A percentile compares a stretch with the other conserved stretches of the same genome.
phyloP scores from a whole-genome alignment of 129 eudicot genomes.

The Pulicaria dysenterica region DNA sequence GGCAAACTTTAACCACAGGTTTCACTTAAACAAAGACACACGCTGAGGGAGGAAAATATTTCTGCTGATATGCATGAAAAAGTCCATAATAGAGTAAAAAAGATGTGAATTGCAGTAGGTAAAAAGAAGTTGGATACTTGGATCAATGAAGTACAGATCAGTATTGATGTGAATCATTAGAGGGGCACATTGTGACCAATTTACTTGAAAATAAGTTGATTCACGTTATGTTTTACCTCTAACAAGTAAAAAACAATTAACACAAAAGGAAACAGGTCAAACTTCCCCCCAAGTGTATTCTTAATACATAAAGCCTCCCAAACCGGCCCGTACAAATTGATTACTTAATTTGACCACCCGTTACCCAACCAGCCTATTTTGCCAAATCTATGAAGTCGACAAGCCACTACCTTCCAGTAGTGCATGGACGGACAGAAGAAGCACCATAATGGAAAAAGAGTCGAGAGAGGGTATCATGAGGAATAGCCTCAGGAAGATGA shows the following conservation, averaged over 20 bases:
- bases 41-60: background rate
- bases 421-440: conserved; percentile 67
- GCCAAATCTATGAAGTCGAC: background rate
- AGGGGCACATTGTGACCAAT: background rate
- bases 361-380: background rate
- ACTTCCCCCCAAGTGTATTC: background rate
- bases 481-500: conserved; percentile 85
- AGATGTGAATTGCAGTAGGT: background rate
- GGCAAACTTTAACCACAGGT: background rate
- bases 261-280: background rate
- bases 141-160: background rate
- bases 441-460: conserved; percentile 90
- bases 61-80: background rate
- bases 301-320: background rate
- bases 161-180: conserved; percentile 11
- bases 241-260: background rate
- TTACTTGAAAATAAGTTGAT: background rate
- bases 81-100: background rate
- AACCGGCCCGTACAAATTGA: background rate
- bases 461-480: conserved; percentile 62
- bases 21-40: background rate
- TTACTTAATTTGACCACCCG: background rate
- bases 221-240: background rate
- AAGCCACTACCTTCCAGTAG: conserved; percentile 61
- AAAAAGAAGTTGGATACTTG: background rate